Percentiles rank a stretch among this genome's conserved stretches.
phyloP scores from a whole-genome alignment of 805 yeast genomes.

The Hemisphaericaspora nanyangensis region DNA sequence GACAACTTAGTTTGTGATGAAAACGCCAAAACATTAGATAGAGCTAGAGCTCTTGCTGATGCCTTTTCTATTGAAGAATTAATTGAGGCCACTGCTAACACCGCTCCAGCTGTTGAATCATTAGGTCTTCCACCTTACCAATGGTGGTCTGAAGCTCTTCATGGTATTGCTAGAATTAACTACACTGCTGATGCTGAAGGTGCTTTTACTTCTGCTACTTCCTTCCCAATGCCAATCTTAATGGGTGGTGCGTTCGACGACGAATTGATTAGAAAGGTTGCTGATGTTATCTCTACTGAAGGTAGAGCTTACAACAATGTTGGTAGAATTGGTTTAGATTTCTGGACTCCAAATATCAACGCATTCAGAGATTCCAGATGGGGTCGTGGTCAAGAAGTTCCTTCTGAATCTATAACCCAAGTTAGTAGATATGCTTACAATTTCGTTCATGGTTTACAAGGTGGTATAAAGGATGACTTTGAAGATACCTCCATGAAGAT shows the following conservation, averaged over 20 bases:
- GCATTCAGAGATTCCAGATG: constrained; percentile 6
- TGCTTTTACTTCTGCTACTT: constrained; percentile 2
- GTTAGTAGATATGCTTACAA: constrained; percentile 4
- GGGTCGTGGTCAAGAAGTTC: constrained; percentile 10
- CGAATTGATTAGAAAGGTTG: constrained; percentile 2
- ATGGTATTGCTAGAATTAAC: constrained; percentile 5
- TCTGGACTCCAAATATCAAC: constrained; percentile 5
- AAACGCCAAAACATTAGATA: background rate
- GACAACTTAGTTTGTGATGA: constrained; percentile 3
- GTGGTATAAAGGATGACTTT: constrained; percentile 6
- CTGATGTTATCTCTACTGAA: constrained; percentile 4
- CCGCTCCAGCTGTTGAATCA: constrained; percentile 5
- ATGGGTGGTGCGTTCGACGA: constrained; percentile 5
- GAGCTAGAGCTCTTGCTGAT: constrained; percentile 5
- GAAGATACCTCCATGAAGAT: constrained; percentile 4
- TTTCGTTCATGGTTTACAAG: constrained; percentile 8
- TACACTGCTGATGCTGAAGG: constrained; percentile 3
- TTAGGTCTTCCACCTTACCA: constrained; percentile 7
- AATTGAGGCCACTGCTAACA: constrained; percentile 3
- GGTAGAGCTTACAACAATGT: constrained; percentile 5
- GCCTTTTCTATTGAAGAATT: constrained; percentile 3
- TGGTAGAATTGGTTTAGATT: constrained; percentile 7
- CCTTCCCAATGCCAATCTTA: constrained; percentile 6
- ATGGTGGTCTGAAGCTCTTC: constrained; percentile 8
- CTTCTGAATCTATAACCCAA: constrained; percentile 6